Base-by-base conservation (phyloP, 495 filamentous ascomycete genomes). In the Bacidia rubella region DNA sequence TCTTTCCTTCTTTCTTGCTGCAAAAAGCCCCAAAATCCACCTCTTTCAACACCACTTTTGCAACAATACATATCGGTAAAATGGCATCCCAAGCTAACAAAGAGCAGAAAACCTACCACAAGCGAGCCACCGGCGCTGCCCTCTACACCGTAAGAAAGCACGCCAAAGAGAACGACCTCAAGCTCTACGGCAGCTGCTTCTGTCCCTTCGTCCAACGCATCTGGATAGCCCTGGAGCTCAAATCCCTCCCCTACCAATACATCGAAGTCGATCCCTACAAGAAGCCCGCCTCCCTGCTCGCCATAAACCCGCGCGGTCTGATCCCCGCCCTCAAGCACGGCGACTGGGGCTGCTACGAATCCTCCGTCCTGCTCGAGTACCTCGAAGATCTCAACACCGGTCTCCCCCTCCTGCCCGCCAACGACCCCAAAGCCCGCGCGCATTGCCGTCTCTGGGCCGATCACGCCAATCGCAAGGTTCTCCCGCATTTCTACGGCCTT, bases 201-300 rank as follows among this genome's bases (percentile, higher is more conserved):
- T 95, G 90, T 62, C 81, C 82, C 3, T 95, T 95, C 65, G 88
- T 92, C 1, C 90, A 96, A 67, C 82, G 90, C 11, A 87, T 95
- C 19, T 97, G 90, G 90, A 94, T 97, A 57, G 82, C 90, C 5
- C 72, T 97, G n/a, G 89, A 97, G 65, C 68, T 80, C 47, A 95
- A 95, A 63, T 74, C 78, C 3, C 73, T 94, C 40, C 71, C 72
- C 20, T 97, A 97, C 59, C 86, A 95, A 62, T 97, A 97, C 63
- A 82, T 90, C 55, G 90, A 95, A 64, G 82, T 88, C 24, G 86
- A 95, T 61, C 88, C 88, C 2, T 93, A 90, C 60, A 74, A 83
- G 56, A 90, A 90, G 60, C 86, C 87, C 15, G 74, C 80, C 49
- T 77, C 76, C 15, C 66, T 95, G 32, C 73, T 95, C 27, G 86